A percentile compares a stretch with the other conserved stretches of the same genome.
phyloP scores from a whole-genome alignment of 805 yeast genomes.

The Saccharomycodes ludwigii region DNA sequence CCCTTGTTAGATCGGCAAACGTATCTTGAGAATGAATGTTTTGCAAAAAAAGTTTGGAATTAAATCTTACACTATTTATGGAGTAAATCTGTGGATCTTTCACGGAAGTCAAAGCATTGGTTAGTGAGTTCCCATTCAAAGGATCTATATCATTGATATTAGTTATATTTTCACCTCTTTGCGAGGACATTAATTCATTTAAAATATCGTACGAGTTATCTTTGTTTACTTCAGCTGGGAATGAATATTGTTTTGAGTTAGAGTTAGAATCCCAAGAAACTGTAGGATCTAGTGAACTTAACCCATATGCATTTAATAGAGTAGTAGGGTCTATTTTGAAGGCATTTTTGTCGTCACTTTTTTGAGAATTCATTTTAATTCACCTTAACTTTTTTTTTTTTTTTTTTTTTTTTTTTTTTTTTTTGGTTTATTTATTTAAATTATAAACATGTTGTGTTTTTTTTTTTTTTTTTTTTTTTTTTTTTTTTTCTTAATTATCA shows the following conservation, averaged over 20 bases:
- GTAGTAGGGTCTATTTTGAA: constrained; percentile 16
- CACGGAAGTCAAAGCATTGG: constrained; percentile 28
- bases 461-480: too few relatives aligned
- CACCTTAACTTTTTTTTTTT: too few relatives aligned
- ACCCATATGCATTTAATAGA: constrained; percentile 29
- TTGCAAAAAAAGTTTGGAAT: constrained; percentile 42
- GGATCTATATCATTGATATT: constrained; percentile 38
- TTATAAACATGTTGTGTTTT: too few relatives aligned
- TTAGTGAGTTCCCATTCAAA: constrained; percentile 37
- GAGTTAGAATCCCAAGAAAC: constrained; percentile 26
- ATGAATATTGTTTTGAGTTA: constrained; percentile 14
- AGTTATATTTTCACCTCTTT: constrained; percentile 17
- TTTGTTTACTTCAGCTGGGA: constrained; percentile 8
- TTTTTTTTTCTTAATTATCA: too few relatives aligned
- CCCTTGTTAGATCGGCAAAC: constrained; percentile 33
- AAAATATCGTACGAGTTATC: constrained; percentile 24
- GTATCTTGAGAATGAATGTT: constrained; percentile 45
- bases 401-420: too few relatives aligned
- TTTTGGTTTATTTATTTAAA: too few relatives aligned
- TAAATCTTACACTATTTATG: constrained; percentile 46
- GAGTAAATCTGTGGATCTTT: constrained; percentile 32
- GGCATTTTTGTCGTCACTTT: constrained; percentile 2
- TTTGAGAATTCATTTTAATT: too few relatives aligned
- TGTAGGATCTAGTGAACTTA: constrained; percentile 30
- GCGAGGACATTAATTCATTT: constrained; percentile 16